Base-by-base conservation (phyloP, 768 basidiomycete genomes). In the Zangia roseola region DNA sequence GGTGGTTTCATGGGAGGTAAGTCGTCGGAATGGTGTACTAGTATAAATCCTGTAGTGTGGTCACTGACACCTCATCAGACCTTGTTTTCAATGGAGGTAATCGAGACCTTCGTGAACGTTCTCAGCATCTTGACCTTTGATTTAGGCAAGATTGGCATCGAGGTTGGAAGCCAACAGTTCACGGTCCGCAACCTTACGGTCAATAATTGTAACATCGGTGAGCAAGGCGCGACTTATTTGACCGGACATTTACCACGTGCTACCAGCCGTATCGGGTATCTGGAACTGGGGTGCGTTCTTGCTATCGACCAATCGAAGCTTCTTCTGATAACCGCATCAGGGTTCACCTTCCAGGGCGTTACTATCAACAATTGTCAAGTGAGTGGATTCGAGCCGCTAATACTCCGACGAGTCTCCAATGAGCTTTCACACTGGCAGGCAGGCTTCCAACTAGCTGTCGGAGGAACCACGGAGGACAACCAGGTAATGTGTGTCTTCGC, bases 131-230 rank as follows among this genome's bases (percentile, higher is more conserved):
- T 19, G 23, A 45, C 10, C 0, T 23, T 19, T 43, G 7, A 5
- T 47, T n/a, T n/a, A 62, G 61, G 77, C 61, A 63, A 55, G 37
- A 82, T 72, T 39, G 88, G 84, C 10, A 82, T 90, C 39, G 79
- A 78, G 73, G 82, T 84, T 39, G 88, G 88, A 47, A 90, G 84
- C 53, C 88, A 91, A 67, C 88, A 91, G 76, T 84, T 85, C 55
- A 84, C 83, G 0, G 80, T 84, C 33, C 77, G 84, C 21, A 86
- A 85, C 56, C 64, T 85, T 42, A 80, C 75, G 1, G 57, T 80
- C 35, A 77, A 75, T 54, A 76, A 79, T 49, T 73, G 74, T 16
- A 55, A 69, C 13, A 64, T 60, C 34, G 74, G 73, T 72, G 44
- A 50, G 60, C 42, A 14, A 10, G 16, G 13, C 6, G n/a, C 35